Evolutionary conservation across 2,329 filamentous ascomycete genomes (phyloP).

Genomic region (Elsinoe ampelina): DNA sequence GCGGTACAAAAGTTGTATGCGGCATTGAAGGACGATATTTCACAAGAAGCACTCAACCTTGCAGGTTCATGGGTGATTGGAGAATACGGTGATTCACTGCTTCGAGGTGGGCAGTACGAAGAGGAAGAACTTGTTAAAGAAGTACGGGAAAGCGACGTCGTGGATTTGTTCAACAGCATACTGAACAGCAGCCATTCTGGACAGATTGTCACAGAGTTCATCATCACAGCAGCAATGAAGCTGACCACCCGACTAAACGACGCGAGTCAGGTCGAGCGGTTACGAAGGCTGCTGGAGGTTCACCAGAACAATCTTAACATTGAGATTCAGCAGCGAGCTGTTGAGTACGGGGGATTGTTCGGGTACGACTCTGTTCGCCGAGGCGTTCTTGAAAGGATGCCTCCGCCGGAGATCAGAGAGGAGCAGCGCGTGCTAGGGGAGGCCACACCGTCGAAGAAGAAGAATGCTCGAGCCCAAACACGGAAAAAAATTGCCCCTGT

Average conservation of each 20-base stretch:
- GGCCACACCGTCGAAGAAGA: slow-evolving; percentile 45
- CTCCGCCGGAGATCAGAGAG: slow-evolving; percentile 90
- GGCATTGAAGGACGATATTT: slow-evolving; percentile 89
- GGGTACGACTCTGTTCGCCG: slow-evolving; percentile 74
- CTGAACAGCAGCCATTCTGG: slow-evolving; percentile 91
- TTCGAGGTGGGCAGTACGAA: slow-evolving; percentile 83
- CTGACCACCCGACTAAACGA: slow-evolving; percentile 82
- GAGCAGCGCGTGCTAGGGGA: slow-evolving; percentile 85
- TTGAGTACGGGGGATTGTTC: slow-evolving; percentile 95
- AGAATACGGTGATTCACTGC: slow-evolving; percentile 86
- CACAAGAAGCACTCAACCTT: slow-evolving; percentile 87
- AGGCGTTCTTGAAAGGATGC: slow-evolving; percentile 96
- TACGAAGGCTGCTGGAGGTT: slow-evolving; percentile 66
- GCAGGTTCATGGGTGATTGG: slow-evolving; percentile 96
- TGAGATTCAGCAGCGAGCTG: slow-evolving; percentile 90
- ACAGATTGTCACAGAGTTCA: slow-evolving; percentile 88
- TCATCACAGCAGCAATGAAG: slow-evolving; percentile 90
- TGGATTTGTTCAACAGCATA: slow-evolving; percentile 87
- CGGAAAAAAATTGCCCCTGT: slow-evolving; percentile 70
- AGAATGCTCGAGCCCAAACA: slow-evolving; percentile 49
- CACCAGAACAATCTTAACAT: slow-evolving; percentile 84
- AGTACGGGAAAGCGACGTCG: slow-evolving; percentile 79
- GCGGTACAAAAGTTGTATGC: slow-evolving; percentile 90
- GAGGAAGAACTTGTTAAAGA: slow-evolving; percentile 79
- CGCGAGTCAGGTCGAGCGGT: slow-evolving; percentile 72